phyloP scores from a whole-genome alignment of 2,329 filamentous ascomycete species.

The Pseudovirgaria hyperparasitica region DNA sequence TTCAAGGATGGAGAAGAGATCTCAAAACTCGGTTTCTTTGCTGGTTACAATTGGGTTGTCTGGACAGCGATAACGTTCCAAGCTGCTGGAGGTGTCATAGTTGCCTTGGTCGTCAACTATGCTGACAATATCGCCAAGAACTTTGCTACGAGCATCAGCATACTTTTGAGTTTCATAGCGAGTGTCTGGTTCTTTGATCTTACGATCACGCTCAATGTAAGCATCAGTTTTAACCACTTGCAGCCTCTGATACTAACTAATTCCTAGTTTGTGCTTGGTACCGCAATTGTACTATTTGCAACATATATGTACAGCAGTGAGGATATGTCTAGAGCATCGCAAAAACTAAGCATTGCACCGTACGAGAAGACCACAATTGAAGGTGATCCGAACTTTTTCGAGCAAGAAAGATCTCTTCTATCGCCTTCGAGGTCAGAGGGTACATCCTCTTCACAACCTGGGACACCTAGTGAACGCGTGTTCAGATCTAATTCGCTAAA shows the following conservation, averaged over 20 bases:
- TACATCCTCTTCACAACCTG: conserved; percentile 9
- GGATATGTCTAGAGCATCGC: conserved; percentile 45
- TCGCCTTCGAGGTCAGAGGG: conserved; percentile 8
- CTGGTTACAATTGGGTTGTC: conserved; percentile 85
- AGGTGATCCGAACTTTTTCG: conserved; percentile 11
- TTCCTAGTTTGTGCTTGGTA: conserved; percentile 66
- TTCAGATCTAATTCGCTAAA: no score
- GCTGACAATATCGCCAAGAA: conserved; percentile 88
- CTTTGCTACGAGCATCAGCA: conserved; percentile 84
- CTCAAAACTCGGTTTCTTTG: conserved; percentile 76
- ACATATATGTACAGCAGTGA: conserved; percentile 74
- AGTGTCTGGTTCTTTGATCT: conserved; percentile 82
- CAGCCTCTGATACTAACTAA: conserved; percentile 3
- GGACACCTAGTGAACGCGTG: conserved; percentile 13
- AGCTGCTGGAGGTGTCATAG: conserved; percentile 71
- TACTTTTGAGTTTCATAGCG: conserved; percentile 73
- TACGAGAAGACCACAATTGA: conserved; percentile 65
- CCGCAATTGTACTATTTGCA: conserved; percentile 62
- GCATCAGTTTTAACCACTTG: conserved; percentile 3
- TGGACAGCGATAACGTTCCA: conserved; percentile 78
- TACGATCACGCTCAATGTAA: conserved; percentile 41
- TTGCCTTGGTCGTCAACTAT: conserved; percentile 69
- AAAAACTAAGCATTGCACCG: conserved; percentile 54
- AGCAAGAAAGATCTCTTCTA: conserved; percentile 8
- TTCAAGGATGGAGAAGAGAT: conserved; percentile 81